Base-by-base conservation (phyloP, 495 filamentous ascomycete genomes). In the Penicillium cosmopolitanum region DNA sequence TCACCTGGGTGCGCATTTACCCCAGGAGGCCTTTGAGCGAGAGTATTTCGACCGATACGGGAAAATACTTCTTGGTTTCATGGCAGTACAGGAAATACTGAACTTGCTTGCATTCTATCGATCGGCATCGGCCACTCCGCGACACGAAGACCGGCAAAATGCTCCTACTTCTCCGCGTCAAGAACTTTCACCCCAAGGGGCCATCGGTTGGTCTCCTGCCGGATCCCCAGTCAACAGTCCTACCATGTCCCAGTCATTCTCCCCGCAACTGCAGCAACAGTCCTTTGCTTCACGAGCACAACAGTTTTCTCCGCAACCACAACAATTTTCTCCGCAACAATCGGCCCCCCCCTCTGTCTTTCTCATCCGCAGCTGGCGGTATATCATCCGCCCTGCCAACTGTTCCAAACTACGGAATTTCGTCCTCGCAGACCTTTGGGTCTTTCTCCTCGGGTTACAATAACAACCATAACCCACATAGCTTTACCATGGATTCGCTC, bases 41-140 rank as follows among this genome's bases (percentile, higher is more conserved):
- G 71, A 73, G 16, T 77, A 77, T 54, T 79, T 78, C 50, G 77
- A 79, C 60, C 65, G 71, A 47, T 77, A 77, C 36, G 77, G 77
- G 33, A 78, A 77, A 51, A 50, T 75, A 4, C 73, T 79, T 25
- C 55, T 79, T 46, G 56, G 73, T 10, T 79, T 77, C 38, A 79
- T 79, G 77, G 62, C 68, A 5, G 66, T 69, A 4, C 77, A 79
- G 43, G 77, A 79, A 47, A 61, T 66, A 10, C 53, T 77, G 51
- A 66, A 67, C 7, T 54, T 79, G 28, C 42, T 72, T 12, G 52
- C 73, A 13, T 51, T 72, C 12, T 74, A 74, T 48, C 67, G 51
- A 5, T 57, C 36, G 16, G 42, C 43, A 11, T 13, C 48, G 8
- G 31, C 50, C n/a, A 8, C 51, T 23, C n/a, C 51, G 16, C 50